Base-by-base conservation (phyloP, 2,329 filamentous ascomycete genomes). In the Setomelanomma holmii region DNA sequence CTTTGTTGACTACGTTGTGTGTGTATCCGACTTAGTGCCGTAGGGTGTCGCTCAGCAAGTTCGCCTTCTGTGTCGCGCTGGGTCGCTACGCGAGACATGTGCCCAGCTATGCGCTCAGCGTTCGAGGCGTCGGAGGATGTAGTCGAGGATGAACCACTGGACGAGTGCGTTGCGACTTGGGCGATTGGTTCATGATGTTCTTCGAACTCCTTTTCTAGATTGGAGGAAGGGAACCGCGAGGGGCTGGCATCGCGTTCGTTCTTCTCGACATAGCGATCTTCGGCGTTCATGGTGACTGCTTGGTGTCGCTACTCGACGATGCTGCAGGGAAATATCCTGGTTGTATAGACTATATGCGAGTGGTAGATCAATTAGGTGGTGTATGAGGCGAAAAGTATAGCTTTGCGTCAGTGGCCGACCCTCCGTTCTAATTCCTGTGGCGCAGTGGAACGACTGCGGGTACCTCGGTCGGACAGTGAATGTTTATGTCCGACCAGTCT, bases 1-100 rank as follows among this genome's bases (percentile, higher is more conserved):
- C 80, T 84, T 71, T 92, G 89, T 72, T 92, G 89, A 59, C 85
- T 88, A 43, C 84, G 78, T 30, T 85, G 83, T 4, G 89, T 91
- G 40, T 88, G 82, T 57, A 93, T 91, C 33, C 89, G 84, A 69
- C 84, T 85, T 53, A 93, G 78, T 47, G 84, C 87, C 7, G 88
- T 90, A 16, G 84, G 84, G 60, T 90, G 84, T 51, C 87, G 80
- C 69, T 90, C 88, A 7, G 36, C 45, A 34, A 91, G 80, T 36
- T 75, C 74, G 20, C 67, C 61, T 8, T 67, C 65, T 17, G 69
- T 62, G 66, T 91, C 88, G 61, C 79, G 77, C 57, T 86, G 81
- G 4, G 88, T 90, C 4, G 85, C 80, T n/a, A 86, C 70, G 45
- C 86, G 81, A 65, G 82, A 86, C 75, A 90, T 82, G 42, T 46